phyloP scores from a whole-genome alignment of 345 rosid species.

The Boechera stricta region DNA sequence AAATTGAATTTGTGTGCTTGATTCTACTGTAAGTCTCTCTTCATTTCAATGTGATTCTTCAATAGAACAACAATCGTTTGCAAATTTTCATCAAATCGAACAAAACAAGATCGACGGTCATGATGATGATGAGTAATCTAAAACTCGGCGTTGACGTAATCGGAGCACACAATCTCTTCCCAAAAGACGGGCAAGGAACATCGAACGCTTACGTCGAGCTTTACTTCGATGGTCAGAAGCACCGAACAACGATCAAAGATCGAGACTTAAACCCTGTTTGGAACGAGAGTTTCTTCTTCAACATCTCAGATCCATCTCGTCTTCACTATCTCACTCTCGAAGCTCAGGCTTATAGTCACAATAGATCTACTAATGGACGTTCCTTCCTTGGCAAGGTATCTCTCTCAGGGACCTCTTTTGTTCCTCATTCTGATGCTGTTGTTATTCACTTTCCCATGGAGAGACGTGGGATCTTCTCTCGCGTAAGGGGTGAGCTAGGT shows the following conservation, averaged over 20 bases:
- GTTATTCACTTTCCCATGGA: slow-evolving; percentile 91
- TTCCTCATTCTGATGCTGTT: slow-evolving; percentile 83
- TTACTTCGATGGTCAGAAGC: slow-evolving; percentile 83
- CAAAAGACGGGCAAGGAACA: slow-evolving; percentile 94
- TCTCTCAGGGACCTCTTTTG: slow-evolving; percentile 83
- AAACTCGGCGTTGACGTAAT: slow-evolving; percentile 90
- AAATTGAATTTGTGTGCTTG: slow-evolving; percentile 24
- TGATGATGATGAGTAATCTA: slow-evolving; percentile 72
- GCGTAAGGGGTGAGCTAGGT: slow-evolving; percentile 95
- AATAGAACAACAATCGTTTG: neutral
- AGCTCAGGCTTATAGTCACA: slow-evolving; percentile 64
- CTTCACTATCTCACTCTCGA: slow-evolving; percentile 82
- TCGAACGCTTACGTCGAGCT: slow-evolving; percentile 87
- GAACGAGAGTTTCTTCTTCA: slow-evolving; percentile 97
- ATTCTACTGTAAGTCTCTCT: slow-evolving; percentile 27
- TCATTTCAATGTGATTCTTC: slow-evolving; percentile 47
- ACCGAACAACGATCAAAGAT: slow-evolving; percentile 86
- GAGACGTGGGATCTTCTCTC: slow-evolving; percentile 86
- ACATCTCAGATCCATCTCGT: slow-evolving; percentile 82
- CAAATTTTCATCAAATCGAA: slow-evolving; percentile 19
- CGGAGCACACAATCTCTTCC: slow-evolving; percentile 89
- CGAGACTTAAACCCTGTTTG: slow-evolving; percentile 92
- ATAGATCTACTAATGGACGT: slow-evolving; percentile 68
- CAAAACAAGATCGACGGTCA: slow-evolving; percentile 23
- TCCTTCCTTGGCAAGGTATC: slow-evolving; percentile 88